These are phyloP conservation scores for Pleoardoris graminearum DNA, from an alignment of 2,329 filamentous ascomycete species.

Conservation along the genomic window DNA sequence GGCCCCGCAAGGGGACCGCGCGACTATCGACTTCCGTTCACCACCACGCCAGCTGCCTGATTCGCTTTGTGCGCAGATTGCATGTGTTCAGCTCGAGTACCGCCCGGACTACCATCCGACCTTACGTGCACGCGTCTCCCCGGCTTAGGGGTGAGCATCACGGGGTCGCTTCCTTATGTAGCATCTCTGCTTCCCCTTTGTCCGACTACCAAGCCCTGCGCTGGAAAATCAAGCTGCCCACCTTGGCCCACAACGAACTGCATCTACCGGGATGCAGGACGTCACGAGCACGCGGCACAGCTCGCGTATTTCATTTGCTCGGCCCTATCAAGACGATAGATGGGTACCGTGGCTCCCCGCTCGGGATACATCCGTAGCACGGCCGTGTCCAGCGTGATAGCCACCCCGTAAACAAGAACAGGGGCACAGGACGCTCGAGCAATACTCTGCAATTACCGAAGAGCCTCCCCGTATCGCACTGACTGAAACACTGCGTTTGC, in stretches of 20 bases:
- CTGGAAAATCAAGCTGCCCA: too few species aligned
- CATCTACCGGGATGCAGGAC: neutral
- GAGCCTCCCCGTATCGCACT: too few species aligned
- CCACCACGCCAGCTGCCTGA: conserved; percentile 1
- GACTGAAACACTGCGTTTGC: neutral
- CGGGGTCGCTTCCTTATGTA: too few species aligned
- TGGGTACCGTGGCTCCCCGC: neutral
- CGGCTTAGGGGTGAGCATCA: too few species aligned
- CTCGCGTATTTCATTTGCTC: neutral
- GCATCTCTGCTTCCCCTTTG: too few species aligned
- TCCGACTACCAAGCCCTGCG: too few species aligned
- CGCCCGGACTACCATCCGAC: neutral
- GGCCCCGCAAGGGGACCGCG: neutral
- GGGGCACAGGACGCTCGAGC: neutral
- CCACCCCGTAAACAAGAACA: neutral
- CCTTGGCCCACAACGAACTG: neutral
- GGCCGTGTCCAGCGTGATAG: neutral
- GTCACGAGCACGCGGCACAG: neutral
- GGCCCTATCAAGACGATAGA: neutral
- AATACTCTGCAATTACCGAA: too few species aligned
- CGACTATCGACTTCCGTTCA: conserved; percentile 1
- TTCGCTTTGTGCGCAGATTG: conserved; percentile 8
- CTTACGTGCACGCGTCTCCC: neutral
- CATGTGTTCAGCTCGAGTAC: neutral
- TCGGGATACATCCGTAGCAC: conserved; percentile 1